phyloP scores from a whole-genome alignment of 768 basidiomycete genomes.

The Cantharellus anzutake region DNA sequence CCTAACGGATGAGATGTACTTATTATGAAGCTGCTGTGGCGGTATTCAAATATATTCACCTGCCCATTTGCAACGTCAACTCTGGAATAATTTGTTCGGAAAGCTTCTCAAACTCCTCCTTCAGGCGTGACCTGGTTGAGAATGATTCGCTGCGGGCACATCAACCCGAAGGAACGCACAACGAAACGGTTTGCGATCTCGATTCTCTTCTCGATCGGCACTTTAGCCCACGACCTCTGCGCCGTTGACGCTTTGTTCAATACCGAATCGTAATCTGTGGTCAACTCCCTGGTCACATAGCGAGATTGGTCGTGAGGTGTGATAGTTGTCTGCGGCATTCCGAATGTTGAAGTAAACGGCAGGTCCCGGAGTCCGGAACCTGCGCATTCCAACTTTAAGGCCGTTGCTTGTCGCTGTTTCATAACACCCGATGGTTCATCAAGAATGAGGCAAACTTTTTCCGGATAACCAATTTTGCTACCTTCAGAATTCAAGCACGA shows the following conservation, averaged over 20 bases:
- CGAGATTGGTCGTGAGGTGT: constrained; percentile 62
- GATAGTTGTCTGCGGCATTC: constrained; percentile 55
- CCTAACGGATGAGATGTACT: constrained; percentile 20
- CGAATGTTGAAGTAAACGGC: neutral
- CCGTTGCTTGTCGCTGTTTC: too few relatives aligned
- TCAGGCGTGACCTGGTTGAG: neutral
- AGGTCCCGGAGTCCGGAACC: too few relatives aligned
- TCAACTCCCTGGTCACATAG: constrained; percentile 35
- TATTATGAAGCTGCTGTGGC: neutral
- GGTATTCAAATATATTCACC: constrained; percentile 29
- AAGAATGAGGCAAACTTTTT: too few relatives aligned
- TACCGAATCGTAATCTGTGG: constrained; percentile 37
- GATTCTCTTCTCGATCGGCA: constrained; percentile 42
- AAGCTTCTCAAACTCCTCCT: constrained; percentile 34
- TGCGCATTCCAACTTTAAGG: too few relatives aligned
- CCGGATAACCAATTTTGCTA: too few relatives aligned
- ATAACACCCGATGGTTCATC: too few relatives aligned
- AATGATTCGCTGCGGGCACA: neutral
- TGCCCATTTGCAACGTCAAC: constrained; percentile 78
- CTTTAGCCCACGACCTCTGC: constrained; percentile 54
- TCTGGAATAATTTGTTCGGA: constrained; percentile 51
- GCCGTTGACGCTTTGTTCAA: constrained; percentile 41
- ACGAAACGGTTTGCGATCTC: constrained; percentile 53
- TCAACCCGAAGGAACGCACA: constrained; percentile 18
- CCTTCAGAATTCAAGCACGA: too few relatives aligned